Base-by-base conservation (phyloP, 2,329 filamentous ascomycete species). In the Hypoxylon sp. region DNA sequence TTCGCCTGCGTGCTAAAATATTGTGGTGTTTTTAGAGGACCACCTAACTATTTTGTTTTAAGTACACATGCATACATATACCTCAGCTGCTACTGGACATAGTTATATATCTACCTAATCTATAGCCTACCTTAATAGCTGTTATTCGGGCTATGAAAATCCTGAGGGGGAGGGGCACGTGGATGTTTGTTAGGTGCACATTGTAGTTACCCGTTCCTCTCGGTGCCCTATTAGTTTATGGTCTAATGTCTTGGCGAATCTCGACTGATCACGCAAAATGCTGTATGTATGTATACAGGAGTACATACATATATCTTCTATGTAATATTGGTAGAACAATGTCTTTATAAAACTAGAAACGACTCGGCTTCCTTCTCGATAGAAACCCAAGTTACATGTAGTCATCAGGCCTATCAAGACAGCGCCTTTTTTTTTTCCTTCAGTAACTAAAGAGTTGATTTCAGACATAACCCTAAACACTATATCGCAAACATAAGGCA, bases 181-280 rank as follows among this genome's bases (percentile, higher is more conserved):
- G 24, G 35, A 59, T 24, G 5, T 51, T 50, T 22, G 58, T 29
- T 42, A 52, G 58, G 19, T 22, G 29, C n/a, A n/a, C 31, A 55
- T n/a, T 17, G 9, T 22, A 33, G 31, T 44, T 62, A 54, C 19
- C 53, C 35, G 53, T 63, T 67, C 52, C 31, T 51, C 33, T 59
- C 46, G 47, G 53, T 64, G 47, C 35, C 59, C 48, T 66, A 53
- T 62, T 59, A 62, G 10, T 55, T 35, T 42, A 26, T 44, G 44
- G 48, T 26, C 44, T 54, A 65, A 50, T 29, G 17, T 62, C 58
- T 63, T 66, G 63, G 66, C 63, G n/a, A 58, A 39, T n/a, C 59
- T 62, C 14, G 17, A 58, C 26, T 50, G 39, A 17, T 65, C 60
- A 68, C 22, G 61, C 29, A 31, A 31, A 31, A 31, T 31, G 3